Base-by-base conservation (phyloP, 495 filamentous ascomycete genomes). In the Penicillium herquei region DNA sequence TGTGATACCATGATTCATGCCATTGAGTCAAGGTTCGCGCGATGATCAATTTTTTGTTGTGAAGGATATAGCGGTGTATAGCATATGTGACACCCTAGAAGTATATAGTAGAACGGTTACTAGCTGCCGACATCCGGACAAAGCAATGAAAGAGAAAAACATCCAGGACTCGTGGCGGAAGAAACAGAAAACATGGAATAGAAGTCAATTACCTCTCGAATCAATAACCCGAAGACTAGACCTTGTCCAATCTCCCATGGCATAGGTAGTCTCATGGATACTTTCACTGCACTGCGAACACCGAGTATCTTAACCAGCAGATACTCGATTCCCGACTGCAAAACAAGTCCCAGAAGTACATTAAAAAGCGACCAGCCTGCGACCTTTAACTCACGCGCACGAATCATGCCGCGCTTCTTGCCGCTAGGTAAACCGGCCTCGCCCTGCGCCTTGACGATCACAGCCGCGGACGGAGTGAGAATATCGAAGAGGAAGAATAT, bases 401-500 rank as follows among this genome's bases (percentile, higher is more conserved):
- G 67, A 40, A 73, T 55, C 31, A 51, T 67, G 13, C 65, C 63
- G n/a, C 70, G 69, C 26, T 75, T 80, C 52, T 76, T 78, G 35
- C 82, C 79, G 11, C 78, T 76, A 5, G 89, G 90, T 8, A 92
- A 70, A 12, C 81, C 87, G 31, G 65, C 55, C 12, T 82, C 73
- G 21, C 89, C 87, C 51, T 85, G 84, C 52, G 82, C 79, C 61
- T 96, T 96, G 64, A 93, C 69, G 13, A 71, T 68, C 11, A 83
- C 76, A 7, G 87, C 78, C 0, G 91, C 72, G 21, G 80, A 84
- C 0, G 92, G 92, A 0, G 88, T 56, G 6, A 84, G 57, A 18
- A 80, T 77, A 68, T 96, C 92, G 62, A 96, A 87, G 13, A 84
- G 57, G 12, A 93, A 85, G 68, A 90, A 91, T 39, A 88, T 48